Conservation (phyloP, 495 filamentous ascomycete species). For the Clavariopsis aquatica region DNA sequence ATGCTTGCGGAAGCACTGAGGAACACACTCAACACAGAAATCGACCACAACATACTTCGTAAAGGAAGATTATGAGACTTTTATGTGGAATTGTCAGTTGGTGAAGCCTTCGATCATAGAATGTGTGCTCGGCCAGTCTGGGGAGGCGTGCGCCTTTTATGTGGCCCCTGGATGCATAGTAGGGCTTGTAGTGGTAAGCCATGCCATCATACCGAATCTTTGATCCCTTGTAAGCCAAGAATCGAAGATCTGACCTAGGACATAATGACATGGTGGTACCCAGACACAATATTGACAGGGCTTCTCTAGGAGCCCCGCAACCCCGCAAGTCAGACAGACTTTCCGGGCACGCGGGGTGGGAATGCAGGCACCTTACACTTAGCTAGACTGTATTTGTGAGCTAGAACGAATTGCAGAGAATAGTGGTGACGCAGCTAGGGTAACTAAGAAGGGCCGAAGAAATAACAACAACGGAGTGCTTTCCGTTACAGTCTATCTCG, state of each 20-base stretch:
- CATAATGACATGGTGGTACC: neutral
- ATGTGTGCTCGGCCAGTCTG: neutral
- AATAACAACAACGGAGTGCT: neutral
- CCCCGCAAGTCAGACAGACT: neutral
- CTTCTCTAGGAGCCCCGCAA: constrained; percentile 5
- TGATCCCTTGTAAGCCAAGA: constrained; percentile 7
- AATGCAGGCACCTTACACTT: neutral
- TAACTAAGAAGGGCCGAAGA: neutral
- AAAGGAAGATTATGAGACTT: neutral
- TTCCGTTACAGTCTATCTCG: neutral
- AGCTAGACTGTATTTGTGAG: constrained; percentile 2
- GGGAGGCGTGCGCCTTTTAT: neutral
- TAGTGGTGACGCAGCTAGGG: constrained; percentile 21
- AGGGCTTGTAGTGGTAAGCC: neutral
- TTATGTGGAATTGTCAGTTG: neutral
- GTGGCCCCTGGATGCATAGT: neutral
- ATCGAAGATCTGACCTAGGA: neutral
- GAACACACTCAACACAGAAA: constrained; percentile 15
- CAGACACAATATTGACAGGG: constrained; percentile 3
- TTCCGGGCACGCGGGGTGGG: constrained; percentile 8
- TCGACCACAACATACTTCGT: constrained; percentile 12
- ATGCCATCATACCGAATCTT: constrained; percentile 1
- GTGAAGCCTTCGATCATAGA: neutral
- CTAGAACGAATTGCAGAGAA: neutral
- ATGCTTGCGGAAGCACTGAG: constrained; percentile 11